These are phyloP conservation scores for Heritiera littoralis DNA, from an alignment of 345 rosid species.

Conservation along the genomic window DNA sequence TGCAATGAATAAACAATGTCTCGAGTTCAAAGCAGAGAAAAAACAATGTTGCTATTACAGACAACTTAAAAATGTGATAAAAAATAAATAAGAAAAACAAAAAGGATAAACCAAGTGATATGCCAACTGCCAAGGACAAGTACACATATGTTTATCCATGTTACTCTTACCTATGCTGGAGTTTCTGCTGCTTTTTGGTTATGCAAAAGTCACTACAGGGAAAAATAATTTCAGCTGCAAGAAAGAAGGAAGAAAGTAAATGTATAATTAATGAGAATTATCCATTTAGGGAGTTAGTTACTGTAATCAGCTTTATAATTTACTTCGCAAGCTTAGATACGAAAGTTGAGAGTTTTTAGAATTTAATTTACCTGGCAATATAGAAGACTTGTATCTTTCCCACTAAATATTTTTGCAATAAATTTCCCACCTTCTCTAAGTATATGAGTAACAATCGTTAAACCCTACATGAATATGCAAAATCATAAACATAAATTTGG, in stretches of 20 bases:
- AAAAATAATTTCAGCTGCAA: slow-evolving; percentile 87
- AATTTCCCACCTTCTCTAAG: slow-evolving; percentile 92
- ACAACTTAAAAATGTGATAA: not conserved
- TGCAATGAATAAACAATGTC: not conserved
- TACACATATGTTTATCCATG: not conserved
- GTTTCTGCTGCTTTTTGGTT: slow-evolving; percentile 99
- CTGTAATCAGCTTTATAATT: not conserved
- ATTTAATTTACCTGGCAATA: slow-evolving; percentile 74
- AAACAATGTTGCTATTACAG: not conserved
- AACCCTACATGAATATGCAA: slow-evolving; percentile 53
- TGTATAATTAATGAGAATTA: not conserved
- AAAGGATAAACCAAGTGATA: not conserved
- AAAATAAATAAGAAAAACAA: too few relatives aligned
- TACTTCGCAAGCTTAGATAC: slow-evolving; percentile 2
- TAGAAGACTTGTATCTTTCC: slow-evolving; percentile 95
- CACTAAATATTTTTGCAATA: slow-evolving; percentile 95
- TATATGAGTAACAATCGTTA: slow-evolving; percentile 83
- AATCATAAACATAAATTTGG: not conserved
- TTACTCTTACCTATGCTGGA: slow-evolving; percentile 83
- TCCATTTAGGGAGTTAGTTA: not conserved
- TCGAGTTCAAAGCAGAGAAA: not conserved
- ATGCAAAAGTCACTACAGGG: slow-evolving; percentile 90
- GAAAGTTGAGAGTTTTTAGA: slow-evolving; percentile 10
- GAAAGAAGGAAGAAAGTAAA: slow-evolving; percentile 11
- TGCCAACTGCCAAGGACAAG: not conserved